These are phyloP conservation scores for Jimgerdemannia lactiflua DNA, from an alignment of 192 early-diverging fungal genomes.

Conservation along the genomic window DNA sequence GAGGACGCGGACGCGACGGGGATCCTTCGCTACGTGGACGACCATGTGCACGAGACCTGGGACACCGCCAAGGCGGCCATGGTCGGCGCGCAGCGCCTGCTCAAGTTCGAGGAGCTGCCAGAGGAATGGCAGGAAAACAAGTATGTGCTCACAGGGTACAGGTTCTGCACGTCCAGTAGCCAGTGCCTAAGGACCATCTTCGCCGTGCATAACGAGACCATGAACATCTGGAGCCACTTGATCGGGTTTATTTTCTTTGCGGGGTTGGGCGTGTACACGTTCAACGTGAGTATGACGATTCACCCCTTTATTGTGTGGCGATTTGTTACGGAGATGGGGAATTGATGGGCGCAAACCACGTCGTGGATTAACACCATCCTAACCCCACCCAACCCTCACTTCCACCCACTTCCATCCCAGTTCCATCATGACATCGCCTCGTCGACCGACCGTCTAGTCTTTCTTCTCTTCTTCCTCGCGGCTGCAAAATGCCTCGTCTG, in stretches of 20 bases:
- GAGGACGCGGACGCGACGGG: conserved; percentile 49
- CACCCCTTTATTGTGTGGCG: background rate
- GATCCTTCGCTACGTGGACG: conserved; percentile 52
- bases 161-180: conserved; percentile 45
- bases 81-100: conserved; percentile 50
- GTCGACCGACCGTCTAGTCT: conserved; percentile 38
- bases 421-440: conserved; percentile 1
- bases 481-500: conserved; percentile 58
- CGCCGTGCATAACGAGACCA: conserved; percentile 52
- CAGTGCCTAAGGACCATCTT: conserved; percentile 60
- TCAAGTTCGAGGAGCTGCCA: conserved; percentile 57
- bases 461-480: conserved; percentile 54
- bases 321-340: too few species aligned
- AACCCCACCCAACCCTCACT: background rate
- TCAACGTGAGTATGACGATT: conserved; percentile 26
- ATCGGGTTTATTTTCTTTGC: conserved; percentile 33
- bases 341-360: too few species aligned
- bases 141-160: conserved; percentile 54
- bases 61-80: conserved; percentile 47
- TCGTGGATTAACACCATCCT: too few species aligned
- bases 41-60: conserved; percentile 48
- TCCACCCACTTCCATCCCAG: background rate
- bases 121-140: conserved; percentile 63
- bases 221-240: conserved; percentile 38
- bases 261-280: conserved; percentile 20